These are phyloP conservation scores for Aspergillus versicolor DNA, from an alignment of 2,329 filamentous ascomycete species.

Conservation along the genomic window DNA sequence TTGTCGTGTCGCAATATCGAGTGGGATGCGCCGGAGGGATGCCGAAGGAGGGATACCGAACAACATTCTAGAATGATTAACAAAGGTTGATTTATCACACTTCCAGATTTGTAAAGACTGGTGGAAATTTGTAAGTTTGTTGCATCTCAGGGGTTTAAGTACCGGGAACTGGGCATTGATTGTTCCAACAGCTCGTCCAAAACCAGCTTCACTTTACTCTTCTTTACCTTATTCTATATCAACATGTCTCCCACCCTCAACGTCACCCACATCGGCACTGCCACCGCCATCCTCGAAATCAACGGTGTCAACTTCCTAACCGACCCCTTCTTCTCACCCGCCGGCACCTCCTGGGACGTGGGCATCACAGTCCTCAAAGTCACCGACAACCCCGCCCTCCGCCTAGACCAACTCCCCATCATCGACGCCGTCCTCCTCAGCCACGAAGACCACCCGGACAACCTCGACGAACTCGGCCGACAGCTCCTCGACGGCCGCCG, in stretches of 20 bases:
- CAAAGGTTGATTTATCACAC: too few relatives aligned
- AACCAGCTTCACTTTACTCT: too few relatives aligned
- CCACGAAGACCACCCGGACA: slow-evolving; percentile 54
- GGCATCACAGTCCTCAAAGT: slow-evolving; percentile 29
- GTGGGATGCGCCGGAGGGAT: too few relatives aligned
- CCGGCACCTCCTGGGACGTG: slow-evolving; percentile 35
- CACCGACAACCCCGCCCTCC: slow-evolving; percentile 35
- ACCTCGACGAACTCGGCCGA: slow-evolving; percentile 50
- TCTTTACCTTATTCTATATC: neutral
- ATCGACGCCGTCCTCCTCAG: slow-evolving; percentile 53
- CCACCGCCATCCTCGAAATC: slow-evolving; percentile 50
- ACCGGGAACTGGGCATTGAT: too few relatives aligned
- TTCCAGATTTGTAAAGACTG: too few relatives aligned
- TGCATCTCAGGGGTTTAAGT: too few relatives aligned
- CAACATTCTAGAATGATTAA: too few relatives aligned
- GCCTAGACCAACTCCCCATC: slow-evolving; percentile 40
- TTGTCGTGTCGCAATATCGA: too few relatives aligned
- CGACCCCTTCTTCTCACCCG: slow-evolving; percentile 48
- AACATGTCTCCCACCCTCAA: slow-evolving; percentile 20
- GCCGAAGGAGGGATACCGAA: too few relatives aligned
- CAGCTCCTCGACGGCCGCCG: slow-evolving; percentile 46
- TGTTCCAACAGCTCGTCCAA: too few relatives aligned
- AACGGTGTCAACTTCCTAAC: slow-evolving; percentile 46
- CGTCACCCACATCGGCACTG: slow-evolving; percentile 50
- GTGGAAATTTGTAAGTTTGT: too few relatives aligned